Evolutionary conservation across 2,329 filamentous ascomycete genomes (phyloP), one percentile per base, ranked within the genome.

Genomic region (Diplodia intermedia): DNA sequence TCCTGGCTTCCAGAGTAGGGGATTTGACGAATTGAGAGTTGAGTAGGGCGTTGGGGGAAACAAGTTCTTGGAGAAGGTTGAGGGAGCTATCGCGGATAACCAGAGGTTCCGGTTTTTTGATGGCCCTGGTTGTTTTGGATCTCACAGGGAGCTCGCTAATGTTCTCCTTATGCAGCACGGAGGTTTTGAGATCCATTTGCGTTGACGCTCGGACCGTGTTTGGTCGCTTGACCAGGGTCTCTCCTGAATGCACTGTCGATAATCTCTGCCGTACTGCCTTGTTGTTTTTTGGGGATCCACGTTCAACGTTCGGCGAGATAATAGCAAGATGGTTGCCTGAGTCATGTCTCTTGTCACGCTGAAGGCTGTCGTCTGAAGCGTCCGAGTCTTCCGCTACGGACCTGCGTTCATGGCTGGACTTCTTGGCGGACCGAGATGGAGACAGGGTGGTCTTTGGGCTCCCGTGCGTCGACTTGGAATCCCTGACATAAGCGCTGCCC

Each of bases 1-100:
- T 79, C 65, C 75, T 73, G 31, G 78, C 78, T 69, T 80, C 78
- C 26, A 79, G 71, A 6, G 79, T 72, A 15, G 78, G 78, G 7
- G 78, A 75, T 14, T 77, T 78, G 36, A 80, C 75, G 69, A 78
- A 79, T 54, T 74, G 74, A 3, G 77, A 78, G 54, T 73, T 75
- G 52, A 79, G 72, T 4, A 79, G 70, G 3, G 74, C 74, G 26
- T 69, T 71, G 0, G 77, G 74, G 8, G 76, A 77, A 6, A 80
- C 79, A 5, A 79, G 75, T 40, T 80, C 76, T 71, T 81, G 76
- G 4, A 81, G 74, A 5, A 75, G 71, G 62, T 77, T 79, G 15
- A 81, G 75, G 1, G 79, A 79, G n/a, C 75, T 68, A 70, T 82
- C 80, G 0, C 78, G 76, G 9, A 77, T 73, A 49, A 72, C 69